A percentile compares a stretch with the other conserved stretches of the same genome.
Evolutionary conservation across 768 basidiomycete species (phyloP).

Genomic region (Hericium coralloides): DNA sequence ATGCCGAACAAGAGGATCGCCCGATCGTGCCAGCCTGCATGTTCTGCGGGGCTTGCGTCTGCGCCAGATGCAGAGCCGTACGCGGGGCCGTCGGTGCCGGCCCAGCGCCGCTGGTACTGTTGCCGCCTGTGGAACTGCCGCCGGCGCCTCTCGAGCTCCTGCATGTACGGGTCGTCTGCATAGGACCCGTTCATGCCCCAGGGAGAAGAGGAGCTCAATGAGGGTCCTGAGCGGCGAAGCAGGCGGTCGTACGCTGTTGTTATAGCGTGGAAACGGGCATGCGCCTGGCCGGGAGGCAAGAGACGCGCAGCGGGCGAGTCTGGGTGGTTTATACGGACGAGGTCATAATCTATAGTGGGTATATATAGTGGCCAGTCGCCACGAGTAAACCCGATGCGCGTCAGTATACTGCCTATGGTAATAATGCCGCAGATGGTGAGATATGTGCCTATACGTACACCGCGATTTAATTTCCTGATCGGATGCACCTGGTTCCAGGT

Average conservation of each 20-base stretch:
- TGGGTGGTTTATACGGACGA: slow-evolving; percentile 65
- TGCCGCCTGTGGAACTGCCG: slow-evolving; percentile 20
- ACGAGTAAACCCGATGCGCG: not conserved
- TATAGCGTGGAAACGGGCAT: slow-evolving; percentile 56
- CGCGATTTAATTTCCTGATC: slow-evolving; percentile 56
- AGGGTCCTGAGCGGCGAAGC: slow-evolving; percentile 23
- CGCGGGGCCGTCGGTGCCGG: too few species aligned
- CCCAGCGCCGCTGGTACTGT: slow-evolving; percentile 5
- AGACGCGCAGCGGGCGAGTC: slow-evolving; percentile 41
- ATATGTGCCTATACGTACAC: slow-evolving; percentile 40
- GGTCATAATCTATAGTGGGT: slow-evolving; percentile 51
- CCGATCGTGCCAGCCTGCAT: slow-evolving; percentile 29
- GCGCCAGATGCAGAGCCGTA: too few species aligned
- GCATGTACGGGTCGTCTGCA: slow-evolving; percentile 34
- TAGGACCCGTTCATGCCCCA: slow-evolving; percentile 2
- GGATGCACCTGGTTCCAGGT: slow-evolving; percentile 45
- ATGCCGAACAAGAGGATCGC: slow-evolving; percentile 39
- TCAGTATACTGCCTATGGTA: not conserved
- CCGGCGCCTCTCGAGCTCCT: slow-evolving; percentile 44
- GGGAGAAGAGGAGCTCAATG: slow-evolving; percentile 9
- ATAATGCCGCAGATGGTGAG: not conserved
- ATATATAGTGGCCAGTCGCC: not conserved
- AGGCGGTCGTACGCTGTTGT: slow-evolving; percentile 55
- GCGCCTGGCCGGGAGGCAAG: slow-evolving; percentile 37
- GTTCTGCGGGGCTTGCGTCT: too few species aligned